Percentiles rank a stretch among this genome's conserved stretches.
Conservation (phyloP, 1,139 yeast species). For the Hanseniaspora sp. region DNA sequence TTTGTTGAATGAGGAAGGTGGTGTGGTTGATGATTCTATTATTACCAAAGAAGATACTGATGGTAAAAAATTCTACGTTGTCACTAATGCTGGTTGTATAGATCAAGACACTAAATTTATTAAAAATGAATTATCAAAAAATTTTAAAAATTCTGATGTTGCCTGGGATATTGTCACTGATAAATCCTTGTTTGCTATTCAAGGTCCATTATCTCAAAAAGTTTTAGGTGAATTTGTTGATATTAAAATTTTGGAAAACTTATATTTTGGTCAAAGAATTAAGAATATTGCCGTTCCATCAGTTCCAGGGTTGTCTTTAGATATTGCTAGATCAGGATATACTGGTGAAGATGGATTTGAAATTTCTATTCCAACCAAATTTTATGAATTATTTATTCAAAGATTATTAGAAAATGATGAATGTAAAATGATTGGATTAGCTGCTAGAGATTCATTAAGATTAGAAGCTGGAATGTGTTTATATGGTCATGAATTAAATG, state of each 20-base stretch:
- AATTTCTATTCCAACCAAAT: conserved; percentile 59
- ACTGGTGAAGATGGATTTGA: conserved; percentile 99
- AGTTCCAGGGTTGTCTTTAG: conserved; percentile 27
- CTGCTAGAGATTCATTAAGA: conserved; percentile 91
- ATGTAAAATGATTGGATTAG: conserved; percentile 85
- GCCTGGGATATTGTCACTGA: conserved; percentile 50
- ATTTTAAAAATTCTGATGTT: conserved; percentile 34
- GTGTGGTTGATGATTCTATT: conserved; percentile 81
- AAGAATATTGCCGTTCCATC: conserved; percentile 31
- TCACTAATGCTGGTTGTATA: conserved; percentile 95
- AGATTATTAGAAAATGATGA: conserved; percentile 45
- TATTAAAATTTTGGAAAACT: conserved; percentile 30
- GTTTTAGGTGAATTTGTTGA: conserved; percentile 55
- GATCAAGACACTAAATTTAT: conserved; percentile 65
- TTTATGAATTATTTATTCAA: conserved; percentile 53
- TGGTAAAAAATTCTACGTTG: conserved; percentile 56
- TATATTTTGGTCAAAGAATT: conserved; percentile 67
- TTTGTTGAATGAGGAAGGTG: conserved; percentile 63
- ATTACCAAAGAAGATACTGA: conserved; percentile 75
- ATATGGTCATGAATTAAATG: conserved; percentile 83
- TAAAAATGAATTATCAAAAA: conserved; percentile 37
- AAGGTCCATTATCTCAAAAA: conserved; percentile 73
- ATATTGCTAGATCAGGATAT: conserved; percentile 87
- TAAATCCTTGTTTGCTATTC: conserved; percentile 76
- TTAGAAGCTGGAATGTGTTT: conserved; percentile 97